Conservation (phyloP, 2,329 filamentous ascomycete genomes). For the Exophiala alcalophila region DNA sequence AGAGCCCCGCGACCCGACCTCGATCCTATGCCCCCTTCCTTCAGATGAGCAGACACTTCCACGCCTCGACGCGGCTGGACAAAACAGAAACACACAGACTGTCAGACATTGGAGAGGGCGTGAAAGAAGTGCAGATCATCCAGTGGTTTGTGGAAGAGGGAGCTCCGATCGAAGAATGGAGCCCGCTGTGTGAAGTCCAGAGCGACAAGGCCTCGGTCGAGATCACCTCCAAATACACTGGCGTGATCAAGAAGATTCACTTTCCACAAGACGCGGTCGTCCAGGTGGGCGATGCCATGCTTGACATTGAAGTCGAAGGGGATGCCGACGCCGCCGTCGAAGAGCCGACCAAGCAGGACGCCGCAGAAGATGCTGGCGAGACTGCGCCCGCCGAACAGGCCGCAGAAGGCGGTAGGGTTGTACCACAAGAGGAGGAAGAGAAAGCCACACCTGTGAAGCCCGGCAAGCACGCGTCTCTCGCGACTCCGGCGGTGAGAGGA, state of each 20-base stretch:
- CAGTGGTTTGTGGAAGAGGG: conserved; percentile 99
- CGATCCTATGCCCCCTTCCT: conserved; percentile 20
- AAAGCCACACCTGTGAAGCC: conserved; percentile 3
- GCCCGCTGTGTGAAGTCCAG: conserved; percentile 95
- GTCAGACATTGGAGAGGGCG: conserved; percentile 58
- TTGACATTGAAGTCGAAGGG: conserved; percentile 31
- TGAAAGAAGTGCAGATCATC: conserved; percentile 97
- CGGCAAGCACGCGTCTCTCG: conserved; percentile 66
- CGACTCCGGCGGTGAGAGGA: conserved; percentile 89
- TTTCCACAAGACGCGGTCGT: conserved; percentile 98
- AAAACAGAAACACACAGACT: conserved; percentile 27
- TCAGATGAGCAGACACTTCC: conserved; percentile 22
- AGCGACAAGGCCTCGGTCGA: conserved; percentile 88
- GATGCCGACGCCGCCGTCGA: conserved; percentile 17
- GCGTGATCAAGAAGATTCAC: conserved; percentile 92
- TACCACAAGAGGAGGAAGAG: conserved; percentile 44
- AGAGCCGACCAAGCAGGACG: conserved; percentile 56
- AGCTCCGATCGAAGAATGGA: conserved; percentile 94
- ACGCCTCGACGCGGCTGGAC: conserved; percentile 20
- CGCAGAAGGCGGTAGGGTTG: conserved; percentile 8
- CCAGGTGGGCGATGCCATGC: conserved; percentile 63
- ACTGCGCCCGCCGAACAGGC: conserved; percentile 38
- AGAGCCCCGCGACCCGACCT: conserved; percentile 6
- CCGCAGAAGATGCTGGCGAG: conserved; percentile 16
- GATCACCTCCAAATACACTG: conserved; percentile 93